phyloP scores from a whole-genome alignment of 192 early-diverging fungal genomes.

The Backusella tuberculispora region DNA sequence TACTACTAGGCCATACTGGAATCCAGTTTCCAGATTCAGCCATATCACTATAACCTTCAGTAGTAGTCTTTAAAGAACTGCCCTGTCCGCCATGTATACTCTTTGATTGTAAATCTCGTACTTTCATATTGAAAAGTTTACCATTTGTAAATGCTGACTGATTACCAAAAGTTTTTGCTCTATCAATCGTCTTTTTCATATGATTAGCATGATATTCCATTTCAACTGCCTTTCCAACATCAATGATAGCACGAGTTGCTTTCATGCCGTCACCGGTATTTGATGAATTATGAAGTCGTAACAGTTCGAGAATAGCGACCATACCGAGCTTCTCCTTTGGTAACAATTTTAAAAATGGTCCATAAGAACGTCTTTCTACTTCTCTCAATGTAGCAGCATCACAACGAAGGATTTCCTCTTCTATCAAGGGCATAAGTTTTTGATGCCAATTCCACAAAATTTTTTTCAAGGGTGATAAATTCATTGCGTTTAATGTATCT shows the following conservation, averaged over 20 bases:
- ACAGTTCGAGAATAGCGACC: slow-evolving; percentile 82
- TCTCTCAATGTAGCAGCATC: slow-evolving; percentile 18
- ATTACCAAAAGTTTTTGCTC: slow-evolving; percentile 53
- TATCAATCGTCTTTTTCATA: slow-evolving; percentile 60
- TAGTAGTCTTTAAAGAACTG: slow-evolving; percentile 19
- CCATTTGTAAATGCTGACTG: slow-evolving; percentile 78
- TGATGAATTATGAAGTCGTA: slow-evolving; percentile 63
- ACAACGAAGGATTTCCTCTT: slow-evolving; percentile 64
- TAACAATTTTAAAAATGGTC: slow-evolving; percentile 67
- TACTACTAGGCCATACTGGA: slow-evolving; percentile 42
- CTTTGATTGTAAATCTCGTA: slow-evolving; percentile 71
- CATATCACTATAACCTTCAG: slow-evolving; percentile 31
- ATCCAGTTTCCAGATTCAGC: slow-evolving; percentile 31
- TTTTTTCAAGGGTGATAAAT: slow-evolving; percentile 56
- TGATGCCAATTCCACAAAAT: slow-evolving; percentile 79
- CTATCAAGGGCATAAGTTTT: slow-evolving; percentile 67
- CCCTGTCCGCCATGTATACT: slow-evolving; percentile 50
- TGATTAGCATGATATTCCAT: slow-evolving; percentile 81
- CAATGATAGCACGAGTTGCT: slow-evolving; percentile 56
- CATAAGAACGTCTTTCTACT: slow-evolving; percentile 57
- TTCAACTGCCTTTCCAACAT: slow-evolving; percentile 79
- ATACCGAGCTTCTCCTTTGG: slow-evolving; percentile 76
- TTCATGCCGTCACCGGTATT: slow-evolving; percentile 58
- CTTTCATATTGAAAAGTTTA: slow-evolving; percentile 78
- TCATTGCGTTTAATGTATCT: slow-evolving; percentile 56